These are phyloP conservation scores for Lathyrus aphaca DNA, from an alignment of 306 rosid species.

Conservation along the genomic window DNA sequence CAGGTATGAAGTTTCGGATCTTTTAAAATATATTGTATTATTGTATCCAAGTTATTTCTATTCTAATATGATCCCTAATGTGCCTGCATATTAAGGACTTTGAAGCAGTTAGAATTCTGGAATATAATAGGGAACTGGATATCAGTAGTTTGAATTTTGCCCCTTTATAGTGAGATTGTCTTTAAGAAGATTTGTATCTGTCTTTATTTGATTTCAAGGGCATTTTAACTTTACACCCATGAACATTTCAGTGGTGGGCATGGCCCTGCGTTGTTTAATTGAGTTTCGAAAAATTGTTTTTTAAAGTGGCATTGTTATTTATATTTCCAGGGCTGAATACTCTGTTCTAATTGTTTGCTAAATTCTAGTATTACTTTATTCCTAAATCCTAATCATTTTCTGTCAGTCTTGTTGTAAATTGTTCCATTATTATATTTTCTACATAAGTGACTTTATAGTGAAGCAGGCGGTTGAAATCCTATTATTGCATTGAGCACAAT, in stretches of 20 bases:
- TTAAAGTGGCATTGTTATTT: background rate
- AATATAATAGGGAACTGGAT: background rate
- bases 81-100: constrained; percentile 15
- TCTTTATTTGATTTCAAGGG: background rate
- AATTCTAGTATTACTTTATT: background rate
- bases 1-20: constrained; percentile 60
- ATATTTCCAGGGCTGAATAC: background rate
- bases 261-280: background rate
- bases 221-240: background rate
- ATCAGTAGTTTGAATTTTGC: background rate
- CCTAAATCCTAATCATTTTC: background rate
- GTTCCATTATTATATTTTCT: constrained; percentile 11
- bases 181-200: too few relatives aligned
- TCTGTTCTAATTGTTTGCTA: background rate
- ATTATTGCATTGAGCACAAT: constrained; percentile 11
- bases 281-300: background rate
- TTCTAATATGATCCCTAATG: constrained; percentile 4
- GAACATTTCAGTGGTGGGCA: background rate
- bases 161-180: too few relatives aligned
- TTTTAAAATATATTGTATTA: constrained; percentile 8
- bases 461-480: background rate
- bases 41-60: background rate
- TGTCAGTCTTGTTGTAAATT: background rate
- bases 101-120: constrained; percentile 22
- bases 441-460: background rate